phyloP scores from a whole-genome alignment of 73 alveolate species.

The Symbiodinium natans region DNA sequence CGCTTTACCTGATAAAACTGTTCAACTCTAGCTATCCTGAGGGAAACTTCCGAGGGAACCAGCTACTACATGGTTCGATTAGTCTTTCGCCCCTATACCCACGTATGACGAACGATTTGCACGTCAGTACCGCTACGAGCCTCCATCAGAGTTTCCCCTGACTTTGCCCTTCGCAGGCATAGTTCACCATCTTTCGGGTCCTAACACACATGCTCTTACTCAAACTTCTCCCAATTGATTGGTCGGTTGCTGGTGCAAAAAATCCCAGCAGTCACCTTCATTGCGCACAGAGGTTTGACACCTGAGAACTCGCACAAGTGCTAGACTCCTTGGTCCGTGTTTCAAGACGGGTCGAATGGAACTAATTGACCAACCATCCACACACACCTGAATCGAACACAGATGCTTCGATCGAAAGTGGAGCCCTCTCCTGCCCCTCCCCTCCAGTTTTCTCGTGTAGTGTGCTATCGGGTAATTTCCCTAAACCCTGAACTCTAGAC shows the following conservation, averaged over 20 bases:
- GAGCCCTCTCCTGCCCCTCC: too few relatives aligned
- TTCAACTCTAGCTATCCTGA: conserved; percentile 49
- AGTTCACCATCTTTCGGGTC: conserved; percentile 66
- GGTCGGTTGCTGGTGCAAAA: conserved; percentile 38
- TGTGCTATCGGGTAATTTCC: too few relatives aligned
- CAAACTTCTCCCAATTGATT: conserved; percentile 9
- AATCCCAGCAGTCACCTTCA: not conserved
- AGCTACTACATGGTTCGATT: conserved; percentile 17
- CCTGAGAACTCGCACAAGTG: too few relatives aligned
- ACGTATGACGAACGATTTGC: conserved; percentile 53
- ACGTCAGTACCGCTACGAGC: conserved; percentile 67
- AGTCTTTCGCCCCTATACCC: conserved; percentile 68
- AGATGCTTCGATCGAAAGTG: too few relatives aligned
- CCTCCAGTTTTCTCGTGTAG: too few relatives aligned
- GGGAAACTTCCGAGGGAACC: conserved; percentile 23
- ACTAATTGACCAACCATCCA: too few relatives aligned
- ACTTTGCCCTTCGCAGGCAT: conserved; percentile 65
- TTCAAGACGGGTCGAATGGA: too few relatives aligned
- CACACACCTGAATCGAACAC: too few relatives aligned
- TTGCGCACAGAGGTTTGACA: too few relatives aligned
- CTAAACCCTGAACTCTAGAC: too few relatives aligned
- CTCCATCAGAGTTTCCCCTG: conserved; percentile 72
- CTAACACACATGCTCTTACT: conserved; percentile 34
- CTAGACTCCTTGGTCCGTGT: too few relatives aligned
- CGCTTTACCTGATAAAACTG: conserved; percentile 45